Conservation (phyloP, 1,139 yeast species). For the Saccharomyces hybrid region DNA sequence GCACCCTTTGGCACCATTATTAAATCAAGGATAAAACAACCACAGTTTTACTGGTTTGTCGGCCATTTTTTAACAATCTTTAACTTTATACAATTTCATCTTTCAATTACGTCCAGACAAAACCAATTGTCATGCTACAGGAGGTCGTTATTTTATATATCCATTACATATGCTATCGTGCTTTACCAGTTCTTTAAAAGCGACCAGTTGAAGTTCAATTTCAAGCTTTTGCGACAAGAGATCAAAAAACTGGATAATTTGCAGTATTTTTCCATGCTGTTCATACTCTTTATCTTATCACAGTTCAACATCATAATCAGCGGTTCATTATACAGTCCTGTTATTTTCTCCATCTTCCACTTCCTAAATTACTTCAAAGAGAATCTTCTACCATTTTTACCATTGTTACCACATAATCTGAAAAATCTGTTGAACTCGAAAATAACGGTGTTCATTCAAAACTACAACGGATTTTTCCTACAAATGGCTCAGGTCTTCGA, state of each 20-base stretch:
- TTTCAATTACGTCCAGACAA: constrained; percentile 24
- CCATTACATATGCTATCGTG: constrained; percentile 29
- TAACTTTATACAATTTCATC: constrained; percentile 24
- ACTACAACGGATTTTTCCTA: constrained; percentile 22
- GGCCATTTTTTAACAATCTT: constrained; percentile 28
- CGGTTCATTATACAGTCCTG: constrained; percentile 45
- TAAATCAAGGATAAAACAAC: constrained; percentile 25
- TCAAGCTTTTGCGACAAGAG: constrained; percentile 13
- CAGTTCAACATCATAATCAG: constrained; percentile 22
- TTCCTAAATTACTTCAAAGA: constrained; percentile 42
- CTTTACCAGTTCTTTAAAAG: constrained; percentile 29
- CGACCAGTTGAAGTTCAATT: constrained; percentile 19
- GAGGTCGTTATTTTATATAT: constrained; percentile 19
- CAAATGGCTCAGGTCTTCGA: constrained; percentile 27
- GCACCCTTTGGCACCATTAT: constrained; percentile 21
- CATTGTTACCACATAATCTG: constrained; percentile 17
- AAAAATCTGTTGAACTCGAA: constrained; percentile 16
- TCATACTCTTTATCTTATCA: constrained; percentile 16
- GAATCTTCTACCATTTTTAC: constrained; percentile 31
- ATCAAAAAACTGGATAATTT: constrained; percentile 24
- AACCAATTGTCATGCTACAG: constrained; percentile 11
- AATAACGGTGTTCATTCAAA: constrained; percentile 20
- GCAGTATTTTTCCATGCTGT: constrained; percentile 26
- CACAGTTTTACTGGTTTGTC: constrained; percentile 31
- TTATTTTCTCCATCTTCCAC: constrained; percentile 54